Conservation (phyloP, 225 moss, liverwort and hornwort species). For the Lunularia cruciata region DNA sequence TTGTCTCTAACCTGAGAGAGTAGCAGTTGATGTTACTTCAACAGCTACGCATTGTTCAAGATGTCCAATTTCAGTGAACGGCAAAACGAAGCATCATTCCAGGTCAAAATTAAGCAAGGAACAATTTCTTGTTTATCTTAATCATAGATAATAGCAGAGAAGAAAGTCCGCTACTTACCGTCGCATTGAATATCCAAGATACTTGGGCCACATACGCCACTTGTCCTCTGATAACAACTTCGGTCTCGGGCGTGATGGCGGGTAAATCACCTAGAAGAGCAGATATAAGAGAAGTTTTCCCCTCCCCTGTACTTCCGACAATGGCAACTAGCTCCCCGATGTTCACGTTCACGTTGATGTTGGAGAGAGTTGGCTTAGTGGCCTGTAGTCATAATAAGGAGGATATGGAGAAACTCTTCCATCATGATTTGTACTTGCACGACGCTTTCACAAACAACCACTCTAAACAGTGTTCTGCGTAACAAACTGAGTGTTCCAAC, state of each 20-base stretch:
- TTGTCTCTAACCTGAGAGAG: constrained; percentile 67
- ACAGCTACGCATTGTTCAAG: no score
- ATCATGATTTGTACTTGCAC: no score
- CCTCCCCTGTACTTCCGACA: constrained; percentile 54
- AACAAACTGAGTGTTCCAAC: no score
- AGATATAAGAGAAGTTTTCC: constrained; percentile 54
- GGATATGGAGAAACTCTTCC: no score
- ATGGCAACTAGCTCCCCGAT: constrained; percentile 46
- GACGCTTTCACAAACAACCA: no score
- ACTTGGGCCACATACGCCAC: constrained; percentile 93
- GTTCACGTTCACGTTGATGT: constrained; percentile 38
- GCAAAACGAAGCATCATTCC: neutral
- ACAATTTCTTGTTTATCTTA: neutral
- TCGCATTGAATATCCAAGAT: constrained; percentile 96
- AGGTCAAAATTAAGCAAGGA: neutral
- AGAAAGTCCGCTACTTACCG: constrained; percentile 29
- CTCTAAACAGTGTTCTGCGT: no score
- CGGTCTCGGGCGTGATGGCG: constrained; percentile 28
- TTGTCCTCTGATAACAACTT: constrained; percentile 60
- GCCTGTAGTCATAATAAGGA: constrained; percentile 15
- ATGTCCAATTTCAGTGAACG: neutral
- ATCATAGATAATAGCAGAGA: neutral
- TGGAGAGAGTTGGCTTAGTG: constrained; percentile 38
- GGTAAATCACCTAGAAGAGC: constrained; percentile 51
- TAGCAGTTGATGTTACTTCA: no score